A percentile compares a stretch with the other conserved stretches of the same genome.
These are phyloP conservation scores for Tricladium varicosporioides DNA, from an alignment of 2,329 filamentous ascomycete species.

Conservation along the genomic window DNA sequence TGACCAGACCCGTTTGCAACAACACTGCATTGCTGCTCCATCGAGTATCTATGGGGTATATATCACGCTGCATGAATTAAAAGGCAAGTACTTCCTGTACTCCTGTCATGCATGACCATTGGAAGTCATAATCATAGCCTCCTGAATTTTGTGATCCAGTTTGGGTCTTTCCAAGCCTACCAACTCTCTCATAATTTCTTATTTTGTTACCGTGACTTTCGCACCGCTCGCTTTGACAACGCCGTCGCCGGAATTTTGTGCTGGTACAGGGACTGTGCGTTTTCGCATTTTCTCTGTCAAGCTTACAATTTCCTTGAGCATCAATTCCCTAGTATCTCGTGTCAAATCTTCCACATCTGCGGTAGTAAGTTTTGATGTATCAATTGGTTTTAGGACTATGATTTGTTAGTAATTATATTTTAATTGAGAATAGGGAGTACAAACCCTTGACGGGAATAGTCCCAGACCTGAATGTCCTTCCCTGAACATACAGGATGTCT, in stretches of 20 bases:
- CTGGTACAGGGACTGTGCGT: slow-evolving; percentile 29
- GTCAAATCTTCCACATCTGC: slow-evolving; percentile 77
- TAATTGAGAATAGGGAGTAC: slow-evolving; percentile 22
- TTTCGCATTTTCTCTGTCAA: slow-evolving; percentile 53
- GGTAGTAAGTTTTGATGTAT: slow-evolving; percentile 68
- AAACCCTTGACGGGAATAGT: slow-evolving; percentile 73
- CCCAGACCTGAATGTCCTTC: slow-evolving; percentile 63
- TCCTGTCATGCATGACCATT: too few species aligned
- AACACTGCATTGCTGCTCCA: too few species aligned
- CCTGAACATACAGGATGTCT: slow-evolving; percentile 65
- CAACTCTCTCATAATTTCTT: too few species aligned
- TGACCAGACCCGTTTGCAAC: too few species aligned
- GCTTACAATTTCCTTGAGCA: slow-evolving; percentile 65
- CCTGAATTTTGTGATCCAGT: too few species aligned
- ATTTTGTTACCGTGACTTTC: slow-evolving; percentile 19
- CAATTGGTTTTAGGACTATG: slow-evolving; percentile 75
- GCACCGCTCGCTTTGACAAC: slow-evolving; percentile 30
- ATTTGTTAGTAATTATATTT: slow-evolving; percentile 13
- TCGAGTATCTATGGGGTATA: too few species aligned
- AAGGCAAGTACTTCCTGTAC: too few species aligned
- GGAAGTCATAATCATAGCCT: too few species aligned
- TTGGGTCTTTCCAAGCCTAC: too few species aligned
- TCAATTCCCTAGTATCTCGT: slow-evolving; percentile 65
- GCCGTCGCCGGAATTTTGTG: slow-evolving; percentile 20
- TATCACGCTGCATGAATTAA: too few species aligned